Base-by-base conservation (phyloP, 2,329 filamentous ascomycete genomes). In the Diplodia seriata region DNA sequence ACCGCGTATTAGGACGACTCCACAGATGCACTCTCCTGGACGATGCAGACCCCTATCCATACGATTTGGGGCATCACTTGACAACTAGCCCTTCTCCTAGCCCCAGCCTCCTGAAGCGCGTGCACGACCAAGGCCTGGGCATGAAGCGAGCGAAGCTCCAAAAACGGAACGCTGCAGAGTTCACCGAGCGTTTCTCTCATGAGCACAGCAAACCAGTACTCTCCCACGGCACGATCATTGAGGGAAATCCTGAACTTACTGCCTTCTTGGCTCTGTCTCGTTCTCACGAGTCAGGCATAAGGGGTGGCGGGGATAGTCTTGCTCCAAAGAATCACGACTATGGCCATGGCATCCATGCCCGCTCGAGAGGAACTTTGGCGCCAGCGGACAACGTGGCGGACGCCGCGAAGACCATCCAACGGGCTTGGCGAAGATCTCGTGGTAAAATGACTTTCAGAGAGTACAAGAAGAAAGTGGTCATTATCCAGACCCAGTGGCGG, bases 1-100 rank as follows among this genome's bases (percentile, higher is more conserved):
- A 76, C 36, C 75, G 86, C 85, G 55, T 85, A 79, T 23, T 83
- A 78, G 74, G 77, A 15, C 76, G 77, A 69, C 72, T 80, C 36
- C 77, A 79, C 63, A 74, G 76, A 54, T 80, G 78, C 64, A 79
- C 77, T 69, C 74, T 78, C 68, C 75, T 80, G 8, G 78, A 80
- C 65, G 66, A 68, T 33, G 40, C 43, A 49, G 66, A 64, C 36
- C 50, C 57, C 59, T 63, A 63, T 63, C 31, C 59, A 1, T 51
- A 36, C 47, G 59, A 63, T 26, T 49, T 51, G n/a, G 40, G 59
- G n/a, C 40, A 36, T 5, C 59, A 63, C 26, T 14, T 33, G 23
- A 15, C 59, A 51, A 12, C 43, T 20, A 20, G 11, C 15, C 29
- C 26, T 20, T 63, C 59, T 63, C 43, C 59, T 23, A 63, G 43